These are phyloP conservation scores for Dendryphion nanum DNA, from an alignment of 2,329 filamentous ascomycete species.

Conservation along the genomic window DNA sequence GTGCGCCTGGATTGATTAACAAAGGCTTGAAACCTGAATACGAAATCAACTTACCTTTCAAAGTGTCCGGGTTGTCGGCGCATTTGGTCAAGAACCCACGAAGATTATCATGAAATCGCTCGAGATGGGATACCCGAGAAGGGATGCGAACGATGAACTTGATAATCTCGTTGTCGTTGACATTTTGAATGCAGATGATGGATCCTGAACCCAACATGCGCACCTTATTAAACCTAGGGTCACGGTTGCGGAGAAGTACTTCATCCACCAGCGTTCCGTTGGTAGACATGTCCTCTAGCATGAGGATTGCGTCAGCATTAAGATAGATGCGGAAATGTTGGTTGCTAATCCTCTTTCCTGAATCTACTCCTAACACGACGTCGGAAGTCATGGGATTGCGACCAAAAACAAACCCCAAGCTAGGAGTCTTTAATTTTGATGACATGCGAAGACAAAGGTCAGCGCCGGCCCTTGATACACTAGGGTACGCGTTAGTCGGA, in stretches of 20 bases:
- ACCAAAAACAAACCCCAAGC: constrained; percentile 81
- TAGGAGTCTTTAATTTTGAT: constrained; percentile 63
- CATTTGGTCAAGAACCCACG: constrained; percentile 59
- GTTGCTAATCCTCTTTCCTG: constrained; percentile 77
- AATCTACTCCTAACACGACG: constrained; percentile 62
- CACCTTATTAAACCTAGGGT: constrained; percentile 41
- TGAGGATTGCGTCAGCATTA: constrained; percentile 80
- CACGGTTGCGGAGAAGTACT: constrained; percentile 58
- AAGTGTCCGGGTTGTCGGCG: constrained; percentile 22
- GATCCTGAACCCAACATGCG: constrained; percentile 71
- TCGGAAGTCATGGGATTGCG: constrained; percentile 73
- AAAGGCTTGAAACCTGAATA: neutral
- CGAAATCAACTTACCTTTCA: constrained; percentile 12
- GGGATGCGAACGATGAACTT: constrained; percentile 86
- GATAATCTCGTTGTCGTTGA: constrained; percentile 60
- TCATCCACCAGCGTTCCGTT: constrained; percentile 90
- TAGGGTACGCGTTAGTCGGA: constrained; percentile 18
- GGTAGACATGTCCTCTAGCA: constrained; percentile 93
- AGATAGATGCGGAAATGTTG: constrained; percentile 94
- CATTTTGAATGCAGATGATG: constrained; percentile 66
- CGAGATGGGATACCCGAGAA: constrained; percentile 63
- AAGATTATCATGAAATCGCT: constrained; percentile 68
- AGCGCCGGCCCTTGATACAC: constrained; percentile 18
- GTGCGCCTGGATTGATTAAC: constrained; percentile 8
- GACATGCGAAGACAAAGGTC: constrained; percentile 83